Conservation (phyloP, 2,329 filamentous ascomycete species). For the Ophiostoma sp. region DNA sequence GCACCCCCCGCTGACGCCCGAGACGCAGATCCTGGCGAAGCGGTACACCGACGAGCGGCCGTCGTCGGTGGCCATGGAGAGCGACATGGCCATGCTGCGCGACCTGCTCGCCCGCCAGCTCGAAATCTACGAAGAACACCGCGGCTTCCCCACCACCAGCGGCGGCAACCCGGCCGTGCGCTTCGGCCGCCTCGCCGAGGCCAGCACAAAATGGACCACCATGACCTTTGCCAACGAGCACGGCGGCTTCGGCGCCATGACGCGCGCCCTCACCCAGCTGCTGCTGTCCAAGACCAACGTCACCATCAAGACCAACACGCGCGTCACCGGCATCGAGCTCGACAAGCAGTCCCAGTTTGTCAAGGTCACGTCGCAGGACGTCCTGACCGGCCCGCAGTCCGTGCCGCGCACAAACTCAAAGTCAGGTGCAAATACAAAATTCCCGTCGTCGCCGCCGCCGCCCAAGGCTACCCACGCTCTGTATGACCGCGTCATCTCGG, state of each 20-base stretch:
- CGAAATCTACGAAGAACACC: conserved; percentile 9
- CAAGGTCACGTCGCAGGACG: not conserved
- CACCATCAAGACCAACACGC: conserved; percentile 46
- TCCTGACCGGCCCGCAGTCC: not conserved
- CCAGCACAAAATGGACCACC: conserved; percentile 34
- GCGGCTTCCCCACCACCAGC: conserved; percentile 6
- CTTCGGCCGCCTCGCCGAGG: conserved; percentile 31
- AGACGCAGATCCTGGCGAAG: conserved; percentile 10
- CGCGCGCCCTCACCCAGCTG: conserved; percentile 47
- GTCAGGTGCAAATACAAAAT: not conserved
- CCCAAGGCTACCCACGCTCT: conserved; percentile 19
- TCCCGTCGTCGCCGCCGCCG: conserved; percentile 19
- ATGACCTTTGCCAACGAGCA: conserved; percentile 41
- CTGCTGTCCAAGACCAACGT: conserved; percentile 55
- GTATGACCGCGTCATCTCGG: conserved; percentile 60
- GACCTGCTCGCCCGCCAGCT: conserved; percentile 17
- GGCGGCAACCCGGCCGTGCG: conserved; percentile 14
- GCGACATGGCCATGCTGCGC: conserved; percentile 22
- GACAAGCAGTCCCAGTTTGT: conserved; percentile 26
- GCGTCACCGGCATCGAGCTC: conserved; percentile 46
- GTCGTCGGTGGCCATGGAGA: conserved; percentile 11
- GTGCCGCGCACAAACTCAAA: not conserved
- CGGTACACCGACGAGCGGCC: not conserved
- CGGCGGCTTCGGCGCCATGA: conserved; percentile 59
- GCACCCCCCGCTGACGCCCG: conserved; percentile 14